Evolutionary conservation across 371 early-diverging fungal genomes (phyloP), one percentile per base, ranked within the genome.

Genomic region (Encephalitozoon hellem): DNA sequence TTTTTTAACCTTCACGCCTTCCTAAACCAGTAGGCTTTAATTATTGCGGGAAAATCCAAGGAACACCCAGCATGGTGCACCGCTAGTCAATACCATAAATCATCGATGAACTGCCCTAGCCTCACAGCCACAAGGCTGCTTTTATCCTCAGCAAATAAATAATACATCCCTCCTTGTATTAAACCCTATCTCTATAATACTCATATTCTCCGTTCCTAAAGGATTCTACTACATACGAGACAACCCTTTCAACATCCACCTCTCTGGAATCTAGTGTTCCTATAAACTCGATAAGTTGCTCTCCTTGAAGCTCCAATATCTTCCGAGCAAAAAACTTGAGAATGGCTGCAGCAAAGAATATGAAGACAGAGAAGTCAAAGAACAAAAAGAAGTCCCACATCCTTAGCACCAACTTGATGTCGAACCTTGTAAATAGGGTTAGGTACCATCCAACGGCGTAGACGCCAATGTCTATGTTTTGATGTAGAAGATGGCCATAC

Each of bases 361-460:
- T 70, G n/a, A 82, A 72, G 32, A 77, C 64, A 32, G 80, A 54
- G 74, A 86, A 83, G 15, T 78, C 84, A 52, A 77, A 84, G 51
- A 74, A 79, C 26, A 83, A 49, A 63, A 83, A 80, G 28, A 82
- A 74, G 63, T 84, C 86, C 74, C 83, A 84, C 25, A 86, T 74
- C 38, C 79, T 65, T 0, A 82, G 39, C 32, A 68, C 72, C 23
- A 83, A 32, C 26, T 65, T 25, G 23, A 83, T 81, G 15, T 71
- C 52, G 51, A 86, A 83, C 30, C 86, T 52, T 25, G 84, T 79
- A 73, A 86, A 86, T n/a, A 85, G 77, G 3, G 85, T 86, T n/a
- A 86, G 43, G 59, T 85, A 84, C 86, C 86, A 86, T 15, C 81
- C 74, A 30, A 69, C 47, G 42, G 69, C 67, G 77, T 72, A 80